A percentile compares a stretch with the other conserved stretches of the same genome.
These are phyloP conservation scores for Kuraishia ogatae DNA, from an alignment of 805 yeast species.

Conservation along the genomic window DNA sequence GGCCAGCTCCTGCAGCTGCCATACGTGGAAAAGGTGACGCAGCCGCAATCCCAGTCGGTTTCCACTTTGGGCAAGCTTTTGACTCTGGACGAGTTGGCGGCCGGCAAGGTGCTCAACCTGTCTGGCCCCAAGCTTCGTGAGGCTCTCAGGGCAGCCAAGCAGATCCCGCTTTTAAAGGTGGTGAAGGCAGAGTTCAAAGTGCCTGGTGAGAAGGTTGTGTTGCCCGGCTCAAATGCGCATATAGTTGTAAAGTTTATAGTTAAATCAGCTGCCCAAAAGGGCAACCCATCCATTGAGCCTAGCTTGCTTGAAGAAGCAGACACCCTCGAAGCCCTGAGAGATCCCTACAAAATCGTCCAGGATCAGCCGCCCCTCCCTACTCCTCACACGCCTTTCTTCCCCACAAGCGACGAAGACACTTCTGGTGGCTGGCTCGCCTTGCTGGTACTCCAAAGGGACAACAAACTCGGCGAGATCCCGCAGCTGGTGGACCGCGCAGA, in stretches of 20 bases:
- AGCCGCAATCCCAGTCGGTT: constrained; percentile 43
- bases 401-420: constrained; percentile 27
- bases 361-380: constrained; percentile 63
- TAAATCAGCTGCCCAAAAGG: constrained; percentile 62
- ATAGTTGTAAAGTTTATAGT: constrained; percentile 68
- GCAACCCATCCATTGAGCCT: constrained; percentile 23
- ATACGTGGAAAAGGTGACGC: constrained; percentile 41
- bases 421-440: constrained; percentile 58
- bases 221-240: constrained; percentile 69
- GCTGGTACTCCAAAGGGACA: constrained; percentile 67
- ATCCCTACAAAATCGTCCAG: constrained; percentile 60
- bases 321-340: constrained; percentile 55
- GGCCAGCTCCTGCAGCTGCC: constrained; percentile 80
- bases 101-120: constrained; percentile 44
- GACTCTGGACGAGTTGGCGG: constrained; percentile 47
- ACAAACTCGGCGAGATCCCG: constrained; percentile 68
- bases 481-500: constrained; percentile 41
- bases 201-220: constrained; percentile 72
- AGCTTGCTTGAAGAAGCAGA: constrained; percentile 44
- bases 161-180: constrained; percentile 62
- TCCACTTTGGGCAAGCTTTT: constrained; percentile 63
- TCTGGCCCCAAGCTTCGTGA: constrained; percentile 32
- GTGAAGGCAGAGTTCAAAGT: constrained; percentile 69
- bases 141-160: constrained; percentile 47
- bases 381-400: constrained; percentile 73